Base-by-base conservation (phyloP, 306 rosid genomes). In the Acacia acuminata region DNA sequence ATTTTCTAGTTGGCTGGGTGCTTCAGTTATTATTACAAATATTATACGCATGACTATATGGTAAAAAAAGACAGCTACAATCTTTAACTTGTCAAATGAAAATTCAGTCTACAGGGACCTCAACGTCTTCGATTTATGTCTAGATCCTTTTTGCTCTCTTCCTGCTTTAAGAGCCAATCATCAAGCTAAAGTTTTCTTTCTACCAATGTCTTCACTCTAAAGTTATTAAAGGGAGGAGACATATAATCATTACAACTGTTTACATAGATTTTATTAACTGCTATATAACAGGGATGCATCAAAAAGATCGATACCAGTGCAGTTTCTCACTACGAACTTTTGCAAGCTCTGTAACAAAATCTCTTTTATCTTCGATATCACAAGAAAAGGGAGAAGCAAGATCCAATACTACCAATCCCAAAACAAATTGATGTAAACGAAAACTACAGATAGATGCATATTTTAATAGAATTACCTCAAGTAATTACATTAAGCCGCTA, bases 401-500 rank as follows among this genome's bases (percentile, higher is more conserved):
- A 10, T 70, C 19, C 45, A 20, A 68, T 19, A 38, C 3, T 38
- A 68, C 19, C 3, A 70, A 42, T 14, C 43, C 20, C 34, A 4
- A 13, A 71, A 3, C 38, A 71, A 2, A 44, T 51, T 24, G 38
- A 53, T 27, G 63, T 17, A 22, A 55, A 19, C 8, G 22, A 45
- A 55, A 58, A n/a, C 34, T 16, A 32, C 27, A 55, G 7, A 69
- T 38, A 36, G 32, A 40, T 7, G 16, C 76, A 40, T 48, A 65
- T 78, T n/a, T 11, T 15, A 77, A 60, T 7, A 66, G 24, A 78
- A 70, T 76, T 84, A 84, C 90, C 86, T 80, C 74, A 66, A 55
- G 74, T 76, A 42, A 71, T 64, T 34, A 89, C 38, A 78, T 79
- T 73, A 88, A 38, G 76, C 76, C 77, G 81, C 85, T 77, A 82